Evolutionary conservation across 495 filamentous ascomycete genomes (phyloP).

Genomic region (Jackrogersella multiformis): DNA sequence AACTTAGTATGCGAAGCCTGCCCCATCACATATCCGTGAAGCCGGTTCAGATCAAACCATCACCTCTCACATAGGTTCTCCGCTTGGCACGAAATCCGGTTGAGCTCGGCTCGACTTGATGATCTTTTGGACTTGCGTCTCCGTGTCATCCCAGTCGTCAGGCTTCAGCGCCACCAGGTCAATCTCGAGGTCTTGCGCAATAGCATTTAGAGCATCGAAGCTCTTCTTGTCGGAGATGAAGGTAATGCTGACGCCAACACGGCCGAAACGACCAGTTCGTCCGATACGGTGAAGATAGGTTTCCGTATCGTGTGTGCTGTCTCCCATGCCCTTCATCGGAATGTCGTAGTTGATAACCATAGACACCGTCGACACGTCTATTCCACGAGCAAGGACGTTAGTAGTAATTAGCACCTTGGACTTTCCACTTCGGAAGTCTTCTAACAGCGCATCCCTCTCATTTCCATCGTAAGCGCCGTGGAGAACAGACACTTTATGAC

Average conservation of each 20-base stretch:
- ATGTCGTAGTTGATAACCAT: conserved; percentile 97
- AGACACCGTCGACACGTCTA: conserved; percentile 95
- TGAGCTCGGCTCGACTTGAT: conserved; percentile 83
- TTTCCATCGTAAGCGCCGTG: conserved; percentile 85
- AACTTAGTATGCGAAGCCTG: conserved; percentile 1
- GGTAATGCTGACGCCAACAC: conserved; percentile 93
- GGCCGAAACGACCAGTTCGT: conserved; percentile 95
- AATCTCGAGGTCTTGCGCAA: conserved; percentile 73
- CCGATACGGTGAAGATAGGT: conserved; percentile 99
- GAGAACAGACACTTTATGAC: conserved; percentile 88
- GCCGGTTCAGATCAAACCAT: background rate
- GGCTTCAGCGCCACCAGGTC: conserved; percentile 61
- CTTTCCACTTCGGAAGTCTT: conserved; percentile 82
- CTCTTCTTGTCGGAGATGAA: conserved; percentile 85
- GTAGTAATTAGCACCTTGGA: conserved; percentile 99
- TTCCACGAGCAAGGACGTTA: conserved; percentile 95
- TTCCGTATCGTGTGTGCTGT: conserved; percentile 75
- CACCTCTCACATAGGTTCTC: conserved; percentile 16
- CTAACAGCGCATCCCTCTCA: conserved; percentile 85
- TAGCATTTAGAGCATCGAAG: conserved; percentile 77
- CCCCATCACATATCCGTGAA: conserved; percentile 1
- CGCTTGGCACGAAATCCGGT: conserved; percentile 62
- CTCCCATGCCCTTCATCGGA: conserved; percentile 64
- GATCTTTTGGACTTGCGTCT: conserved; percentile 78
- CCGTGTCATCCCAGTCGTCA: conserved; percentile 88